Conservation (phyloP, 305 asterid genomes). For the Plantago rigida region DNA sequence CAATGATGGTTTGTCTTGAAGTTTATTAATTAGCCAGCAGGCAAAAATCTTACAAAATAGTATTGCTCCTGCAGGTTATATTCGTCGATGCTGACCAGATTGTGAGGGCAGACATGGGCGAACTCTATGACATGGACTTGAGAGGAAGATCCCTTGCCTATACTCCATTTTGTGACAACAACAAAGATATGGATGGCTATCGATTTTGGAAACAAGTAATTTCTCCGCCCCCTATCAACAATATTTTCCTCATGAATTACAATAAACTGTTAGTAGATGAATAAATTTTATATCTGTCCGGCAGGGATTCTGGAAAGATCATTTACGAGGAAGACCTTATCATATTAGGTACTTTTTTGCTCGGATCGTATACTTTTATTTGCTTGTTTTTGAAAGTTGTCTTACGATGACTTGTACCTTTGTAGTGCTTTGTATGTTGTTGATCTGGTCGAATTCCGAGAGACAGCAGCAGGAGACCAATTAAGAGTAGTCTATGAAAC, state of each 20-base stretch:
- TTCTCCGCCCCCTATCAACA: not conserved
- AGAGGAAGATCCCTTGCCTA: slow-evolving; percentile 84
- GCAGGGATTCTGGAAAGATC: slow-evolving; percentile 99
- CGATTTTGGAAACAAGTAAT: slow-evolving; percentile 92
- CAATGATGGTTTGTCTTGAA: slow-evolving; percentile 19
- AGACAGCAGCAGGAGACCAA: slow-evolving; percentile 97
- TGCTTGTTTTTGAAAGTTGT: slow-evolving; percentile 15
- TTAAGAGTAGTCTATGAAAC: slow-evolving; percentile 86
- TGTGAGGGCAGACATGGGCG: slow-evolving; percentile 94
- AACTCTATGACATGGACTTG: slow-evolving; percentile 88
- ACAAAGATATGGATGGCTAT: slow-evolving; percentile 98
- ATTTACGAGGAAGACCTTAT: slow-evolving; percentile 87
- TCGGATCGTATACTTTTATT: slow-evolving; percentile 12
- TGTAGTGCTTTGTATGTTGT: slow-evolving; percentile 91
- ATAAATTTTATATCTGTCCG: slow-evolving; percentile 23
- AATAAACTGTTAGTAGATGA: slow-evolving; percentile 5
- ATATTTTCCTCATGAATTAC: slow-evolving; percentile 5
- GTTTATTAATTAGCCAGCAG: slow-evolving; percentile 5
- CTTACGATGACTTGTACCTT: slow-evolving; percentile 27
- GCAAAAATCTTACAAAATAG: slow-evolving; percentile 19
- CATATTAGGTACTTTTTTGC: slow-evolving; percentile 62
- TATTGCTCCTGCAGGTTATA: slow-evolving; percentile 62
- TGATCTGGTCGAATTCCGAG: slow-evolving; percentile 85
- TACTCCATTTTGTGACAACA: slow-evolving; percentile 97
- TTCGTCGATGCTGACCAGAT: slow-evolving; percentile 97